A percentile compares a stretch with the other conserved stretches of the same genome.
phyloP scores from a whole-genome alignment of 1,139 yeast genomes.

The Nakaseomyces kungkrabaensis region DNA sequence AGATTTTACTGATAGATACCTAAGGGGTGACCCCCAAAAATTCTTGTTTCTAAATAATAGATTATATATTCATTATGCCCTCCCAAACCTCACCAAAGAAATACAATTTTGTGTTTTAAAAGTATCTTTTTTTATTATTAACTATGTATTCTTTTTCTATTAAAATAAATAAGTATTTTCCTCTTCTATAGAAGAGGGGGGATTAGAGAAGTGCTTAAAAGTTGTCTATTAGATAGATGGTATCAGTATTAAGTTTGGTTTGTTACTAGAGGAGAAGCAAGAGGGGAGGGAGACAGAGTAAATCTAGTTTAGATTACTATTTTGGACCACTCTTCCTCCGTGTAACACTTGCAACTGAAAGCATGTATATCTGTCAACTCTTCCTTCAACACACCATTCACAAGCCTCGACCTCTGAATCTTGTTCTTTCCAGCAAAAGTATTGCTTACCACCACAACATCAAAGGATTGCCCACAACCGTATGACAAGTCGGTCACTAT shows the following conservation, averaged over 20 bases:
- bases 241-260: too few species aligned
- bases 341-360: conserved; percentile 80
- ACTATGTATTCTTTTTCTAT: background rate
- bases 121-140: background rate
- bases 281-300: too few species aligned
- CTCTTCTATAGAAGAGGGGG: background rate
- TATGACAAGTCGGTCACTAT: conserved; percentile 45
- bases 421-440: conserved; percentile 74
- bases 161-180: background rate
- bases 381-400: conserved; percentile 66
- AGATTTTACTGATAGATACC: too few species aligned
- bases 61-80: too few species aligned
- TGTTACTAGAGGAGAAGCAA: too few species aligned
- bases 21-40: too few species aligned
- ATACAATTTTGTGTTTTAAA: background rate
- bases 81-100: too few species aligned
- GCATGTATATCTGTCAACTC: conserved; percentile 88
- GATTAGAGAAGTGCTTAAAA: too few species aligned
- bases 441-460: conserved; percentile 75
- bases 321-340: conserved; percentile 59
- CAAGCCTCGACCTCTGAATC: conserved; percentile 75
- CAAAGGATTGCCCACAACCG: conserved; percentile 80
- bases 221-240: too few species aligned
- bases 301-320: conserved; percentile 13
- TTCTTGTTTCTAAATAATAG: too few species aligned